These are phyloP conservation scores for Oryza officinalis DNA, from an alignment of 176 grass and related monocot species.

Conservation along the genomic window DNA sequence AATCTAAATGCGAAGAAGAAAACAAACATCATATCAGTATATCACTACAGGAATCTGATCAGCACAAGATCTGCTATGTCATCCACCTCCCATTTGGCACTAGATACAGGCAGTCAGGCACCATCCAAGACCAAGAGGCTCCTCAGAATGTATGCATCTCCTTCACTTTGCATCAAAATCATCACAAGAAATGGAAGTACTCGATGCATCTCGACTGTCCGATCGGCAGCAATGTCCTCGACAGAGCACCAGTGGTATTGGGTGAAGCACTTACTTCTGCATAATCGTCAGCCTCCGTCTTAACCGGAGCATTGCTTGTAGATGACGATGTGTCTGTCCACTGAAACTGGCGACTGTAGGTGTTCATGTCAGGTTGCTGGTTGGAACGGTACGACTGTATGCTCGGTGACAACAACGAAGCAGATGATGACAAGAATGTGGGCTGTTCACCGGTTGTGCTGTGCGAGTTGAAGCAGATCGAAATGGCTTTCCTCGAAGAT, in stretches of 20 bases:
- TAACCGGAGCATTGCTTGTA: not conserved
- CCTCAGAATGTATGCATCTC: not conserved
- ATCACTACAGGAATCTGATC: not conserved
- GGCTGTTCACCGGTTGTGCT: not conserved
- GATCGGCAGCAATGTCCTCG: constrained; percentile 50
- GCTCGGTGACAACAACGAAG: not conserved
- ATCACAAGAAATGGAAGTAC: constrained; percentile 65
- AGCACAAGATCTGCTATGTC: not conserved
- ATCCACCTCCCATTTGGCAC: not conserved
- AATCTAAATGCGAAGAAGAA: constrained; percentile 24
- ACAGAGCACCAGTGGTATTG: constrained; percentile 11
- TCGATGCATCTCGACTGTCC: constrained; percentile 59
- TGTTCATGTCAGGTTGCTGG: constrained; percentile 13
- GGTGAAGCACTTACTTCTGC: not conserved
- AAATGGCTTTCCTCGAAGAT: constrained; percentile 21
- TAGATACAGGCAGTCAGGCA: not conserved
- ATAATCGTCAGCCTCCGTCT: constrained; percentile 33
- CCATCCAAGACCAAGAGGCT: not conserved
- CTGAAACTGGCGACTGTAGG: constrained; percentile 29
- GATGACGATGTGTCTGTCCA: not conserved
- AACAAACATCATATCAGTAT: not conserved
- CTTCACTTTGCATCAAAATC: not conserved
- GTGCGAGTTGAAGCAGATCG: constrained; percentile 36
- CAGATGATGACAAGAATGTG: constrained; percentile 24
- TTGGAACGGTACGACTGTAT: constrained; percentile 4